Percentiles rank a stretch among this genome's conserved stretches.
phyloP scores from a whole-genome alignment of 2,329 filamentous ascomycete genomes.

The Leptographium lundbergii region DNA sequence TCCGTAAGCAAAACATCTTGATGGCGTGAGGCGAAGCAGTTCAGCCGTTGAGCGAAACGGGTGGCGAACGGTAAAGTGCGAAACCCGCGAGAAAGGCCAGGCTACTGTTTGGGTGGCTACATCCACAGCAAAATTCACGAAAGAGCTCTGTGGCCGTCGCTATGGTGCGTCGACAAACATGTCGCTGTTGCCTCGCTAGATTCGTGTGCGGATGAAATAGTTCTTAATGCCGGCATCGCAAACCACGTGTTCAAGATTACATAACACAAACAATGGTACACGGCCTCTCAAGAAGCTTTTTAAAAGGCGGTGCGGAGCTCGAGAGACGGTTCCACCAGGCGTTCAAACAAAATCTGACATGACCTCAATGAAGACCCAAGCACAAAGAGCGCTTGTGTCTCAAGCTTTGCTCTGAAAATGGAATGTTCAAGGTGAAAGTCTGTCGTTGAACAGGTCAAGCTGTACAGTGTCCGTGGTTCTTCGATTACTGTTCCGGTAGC shows the following conservation, averaged over 20 bases:
- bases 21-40: neutral
- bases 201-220: neutral
- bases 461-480: neutral
- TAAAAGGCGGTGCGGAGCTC: neutral
- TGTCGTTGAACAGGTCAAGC: neutral
- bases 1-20: conserved; percentile 54
- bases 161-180: neutral
- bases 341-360: neutral
- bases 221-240: neutral
- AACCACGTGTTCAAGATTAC: neutral
- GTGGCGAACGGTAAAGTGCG: too few species aligned
- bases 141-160: neutral
- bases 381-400: neutral
- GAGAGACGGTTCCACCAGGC: neutral
- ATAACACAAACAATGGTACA: neutral
- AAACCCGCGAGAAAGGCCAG: neutral
- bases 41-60: neutral
- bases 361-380: neutral
- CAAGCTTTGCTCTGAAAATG: neutral
- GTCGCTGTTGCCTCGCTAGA: neutral
- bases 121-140: neutral
- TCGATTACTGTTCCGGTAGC: neutral
- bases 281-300: neutral
- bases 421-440: too few species aligned
- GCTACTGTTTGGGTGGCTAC: neutral